phyloP scores from a whole-genome alignment of 441 rosid species.

The Arabidopsis hybrid region DNA sequence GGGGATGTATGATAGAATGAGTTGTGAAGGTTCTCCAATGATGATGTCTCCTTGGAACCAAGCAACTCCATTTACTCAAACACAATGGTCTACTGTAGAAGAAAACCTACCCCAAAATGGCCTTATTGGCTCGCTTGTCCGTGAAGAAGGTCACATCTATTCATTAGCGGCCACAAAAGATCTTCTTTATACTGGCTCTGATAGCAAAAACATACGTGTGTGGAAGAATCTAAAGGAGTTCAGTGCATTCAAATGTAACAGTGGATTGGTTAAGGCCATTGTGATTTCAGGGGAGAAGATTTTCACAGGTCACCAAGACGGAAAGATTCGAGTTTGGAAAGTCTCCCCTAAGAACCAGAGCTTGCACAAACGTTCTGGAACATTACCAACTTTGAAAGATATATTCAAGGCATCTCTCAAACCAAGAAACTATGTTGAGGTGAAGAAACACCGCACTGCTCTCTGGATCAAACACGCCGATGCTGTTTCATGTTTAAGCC shows the following conservation, averaged over 20 bases:
- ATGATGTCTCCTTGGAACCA: conserved; percentile 98
- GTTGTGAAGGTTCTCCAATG: conserved; percentile 92
- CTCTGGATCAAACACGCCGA: conserved; percentile 96
- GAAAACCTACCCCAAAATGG: conserved; percentile 58
- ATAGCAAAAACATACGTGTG: conserved; percentile 92
- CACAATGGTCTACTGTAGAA: conserved; percentile 51
- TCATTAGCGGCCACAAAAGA: conserved; percentile 84
- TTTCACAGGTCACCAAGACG: conserved; percentile 95
- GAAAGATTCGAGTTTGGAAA: conserved; percentile 91
- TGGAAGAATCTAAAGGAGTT: conserved; percentile 89
- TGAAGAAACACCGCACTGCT: conserved; percentile 62
- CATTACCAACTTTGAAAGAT: conserved; percentile 84
- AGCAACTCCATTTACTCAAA: conserved; percentile 53
- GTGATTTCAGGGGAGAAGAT: conserved; percentile 75
- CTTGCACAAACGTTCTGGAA: conserved; percentile 78
- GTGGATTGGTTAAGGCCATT: conserved; percentile 89
- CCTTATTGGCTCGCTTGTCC: conserved; percentile 77
- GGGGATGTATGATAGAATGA: conserved; percentile 61
- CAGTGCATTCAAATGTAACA: conserved; percentile 83
- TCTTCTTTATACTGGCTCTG: conserved; percentile 88
- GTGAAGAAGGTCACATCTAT: conserved; percentile 93
- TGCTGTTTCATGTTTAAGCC: conserved; percentile 84
- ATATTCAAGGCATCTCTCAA: conserved; percentile 85
- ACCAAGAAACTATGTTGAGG: conserved; percentile 88
- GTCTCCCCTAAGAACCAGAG: conserved; percentile 63